Evolutionary conservation across 2,329 filamentous ascomycete genomes (phyloP), one percentile per base, ranked within the genome.

Genomic region (Trichoderma koningiopsis): DNA sequence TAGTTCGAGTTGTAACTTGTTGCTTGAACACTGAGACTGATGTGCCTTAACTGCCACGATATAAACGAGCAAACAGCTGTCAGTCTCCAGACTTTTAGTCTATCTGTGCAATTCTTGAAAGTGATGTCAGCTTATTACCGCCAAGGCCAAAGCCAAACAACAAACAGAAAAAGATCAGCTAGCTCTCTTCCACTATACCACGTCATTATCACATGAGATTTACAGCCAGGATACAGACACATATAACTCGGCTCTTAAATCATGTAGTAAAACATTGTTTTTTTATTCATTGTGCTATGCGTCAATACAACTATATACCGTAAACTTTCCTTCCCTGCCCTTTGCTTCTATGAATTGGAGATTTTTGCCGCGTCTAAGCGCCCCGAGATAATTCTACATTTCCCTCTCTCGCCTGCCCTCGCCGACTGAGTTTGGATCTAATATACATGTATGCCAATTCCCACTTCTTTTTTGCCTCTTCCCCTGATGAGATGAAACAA

Each of bases 301-400:
- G 43, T 31, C 33, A 37, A 35, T 47, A 35, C 19, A 14, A 31
- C 11, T n/a, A 43, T 19, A n/a, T 43, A 37, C 33, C 33, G 27
- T 19, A 13, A 35, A 35, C 57, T 13, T 55, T 31, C 52, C 27
- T 55, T 55, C 52, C 47, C 47, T 49, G 7, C 19, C 40, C 40
- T 19, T 47, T 13, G 22, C 16, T 29, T 64, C 61, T 52, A 52
- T 59, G 57, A 59, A 40, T 59, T 16, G 57, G 35, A 58, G 55
- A 58, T 58, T 35, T 58, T 37, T 37, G 13, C 57, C 35, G 57
- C 33, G 27, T 57, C 52, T 47, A 65, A 65, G 40, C 62, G 8
- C 53, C 33, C 61, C 13, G 33, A 35, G 6, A 27, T 31, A 40
- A 65, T 65, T 56, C 35, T 65, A 65, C 62, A 65, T 57, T 22